A percentile compares a stretch with the other conserved stretches of the same genome.
phyloP scores from a whole-genome alignment of 2,329 filamentous ascomycete species.

The Cladosporium colombiae region DNA sequence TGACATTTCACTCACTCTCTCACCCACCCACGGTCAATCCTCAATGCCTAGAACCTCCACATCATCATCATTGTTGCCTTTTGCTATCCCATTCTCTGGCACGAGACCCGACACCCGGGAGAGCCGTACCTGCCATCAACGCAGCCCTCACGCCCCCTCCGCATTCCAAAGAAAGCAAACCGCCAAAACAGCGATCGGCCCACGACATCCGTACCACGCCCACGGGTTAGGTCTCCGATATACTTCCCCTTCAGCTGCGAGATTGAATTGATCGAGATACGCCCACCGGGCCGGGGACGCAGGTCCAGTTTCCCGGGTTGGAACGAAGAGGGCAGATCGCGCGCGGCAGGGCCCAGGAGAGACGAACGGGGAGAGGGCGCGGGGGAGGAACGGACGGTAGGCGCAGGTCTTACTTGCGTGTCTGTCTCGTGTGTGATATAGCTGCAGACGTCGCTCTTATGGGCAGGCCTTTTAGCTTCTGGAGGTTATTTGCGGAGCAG shows the following conservation, averaged over 20 bases:
- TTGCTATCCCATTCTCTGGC: background rate
- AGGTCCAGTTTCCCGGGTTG: background rate
- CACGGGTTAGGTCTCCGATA: background rate
- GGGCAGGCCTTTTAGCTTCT: background rate
- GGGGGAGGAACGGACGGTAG: background rate
- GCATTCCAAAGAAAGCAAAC: background rate
- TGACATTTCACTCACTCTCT: background rate
- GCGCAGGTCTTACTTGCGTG: background rate
- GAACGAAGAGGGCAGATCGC: background rate
- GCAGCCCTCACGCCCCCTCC: background rate
- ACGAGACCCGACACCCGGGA: background rate
- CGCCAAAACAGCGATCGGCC: background rate
- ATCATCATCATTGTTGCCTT: background rate
- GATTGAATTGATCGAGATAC: background rate
- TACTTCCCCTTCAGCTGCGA: conserved; percentile 8
- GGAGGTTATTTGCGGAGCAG: background rate
- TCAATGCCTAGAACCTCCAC: background rate
- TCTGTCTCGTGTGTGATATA: background rate
- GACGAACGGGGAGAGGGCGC: background rate
- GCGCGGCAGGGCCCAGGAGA: conserved; percentile 3
- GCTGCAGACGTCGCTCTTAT: conserved; percentile 5
- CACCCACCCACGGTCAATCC: background rate
- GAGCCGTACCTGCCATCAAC: background rate
- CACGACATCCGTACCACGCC: background rate
- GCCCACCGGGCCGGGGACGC: background rate